Evolutionary conservation across 2,329 filamentous ascomycete genomes (phyloP), one percentile per base, ranked within the genome.

Genomic region (Didymella pinodella): DNA sequence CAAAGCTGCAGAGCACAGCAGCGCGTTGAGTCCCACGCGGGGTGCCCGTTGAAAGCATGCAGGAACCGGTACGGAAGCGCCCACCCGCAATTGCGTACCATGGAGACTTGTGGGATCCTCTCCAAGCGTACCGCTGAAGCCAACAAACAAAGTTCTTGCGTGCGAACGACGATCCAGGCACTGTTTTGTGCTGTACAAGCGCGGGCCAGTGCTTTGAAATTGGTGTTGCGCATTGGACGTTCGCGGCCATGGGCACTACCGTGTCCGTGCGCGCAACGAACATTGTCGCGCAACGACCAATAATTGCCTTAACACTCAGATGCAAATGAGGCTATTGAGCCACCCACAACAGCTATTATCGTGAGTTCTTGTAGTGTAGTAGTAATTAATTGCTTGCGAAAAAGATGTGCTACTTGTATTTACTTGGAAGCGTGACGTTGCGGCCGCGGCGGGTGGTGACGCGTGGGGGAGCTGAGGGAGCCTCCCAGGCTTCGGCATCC

Each of bases 141-240:
- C 36, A 52, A 18, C 31, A 14, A 41, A 34, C 32, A 31, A 26
- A 32, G 6, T 7, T 18, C n/a, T 34, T 16, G 16, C 14, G 4
- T 29, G 18, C 14, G 34, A 38, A 16, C 45, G 45, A 50, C 12
- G 26, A 47, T 22, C n/a, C 46, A 54, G 41, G 56, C 22, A 47
- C 50, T 34, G 18, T 49, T 28, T 20, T 38, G 40, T 46, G 40
- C 18, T 18, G 32, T 16, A 43, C 26, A 16, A 31, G 34, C 44
- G 43, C 25, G 11, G 45, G 50, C 45, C 50, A 43, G 36, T 59
- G 56, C 50, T 59, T 59, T 59, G 56, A 59, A 54, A 59, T 54
- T 18, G 34, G 34, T 38, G 32, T 41, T 29, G 40, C 56, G 32
- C 40, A 59, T 46, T 59, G 56, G 56, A 59, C 41, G 56, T 51